Evolutionary conservation across 2,329 filamentous ascomycete genomes (phyloP).

Genomic region (Waltergamsia citrina): DNA sequence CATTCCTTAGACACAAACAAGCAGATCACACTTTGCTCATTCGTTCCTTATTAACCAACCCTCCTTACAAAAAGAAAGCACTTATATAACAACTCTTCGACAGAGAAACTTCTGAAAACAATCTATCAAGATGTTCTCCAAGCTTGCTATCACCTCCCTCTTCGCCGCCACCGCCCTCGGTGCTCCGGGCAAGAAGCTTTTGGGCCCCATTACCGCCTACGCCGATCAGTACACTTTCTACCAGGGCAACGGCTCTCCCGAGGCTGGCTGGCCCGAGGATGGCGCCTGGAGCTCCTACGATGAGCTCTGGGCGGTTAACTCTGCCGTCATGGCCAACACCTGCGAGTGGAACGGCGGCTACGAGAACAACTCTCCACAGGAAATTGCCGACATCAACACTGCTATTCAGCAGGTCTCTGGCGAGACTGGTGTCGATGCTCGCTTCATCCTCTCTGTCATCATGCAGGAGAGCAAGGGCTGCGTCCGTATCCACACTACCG

Average conservation of each 20-base stretch:
- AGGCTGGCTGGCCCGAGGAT: conserved; percentile 11
- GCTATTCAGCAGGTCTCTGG: conserved; percentile 8
- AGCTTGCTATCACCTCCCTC: neutral
- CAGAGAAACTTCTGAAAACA: neutral
- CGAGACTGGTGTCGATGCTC: conserved; percentile 7
- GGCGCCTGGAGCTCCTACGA: conserved; percentile 7
- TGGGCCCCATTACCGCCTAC: conserved; percentile 1
- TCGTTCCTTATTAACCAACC: neutral
- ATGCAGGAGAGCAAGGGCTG: conserved; percentile 17
- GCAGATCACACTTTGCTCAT: no score
- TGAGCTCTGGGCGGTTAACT: conserved; percentile 9
- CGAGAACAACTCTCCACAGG: conserved; percentile 7
- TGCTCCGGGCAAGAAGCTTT: conserved; percentile 1
- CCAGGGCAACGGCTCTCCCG: conserved; percentile 10
- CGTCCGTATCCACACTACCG: conserved; percentile 8
- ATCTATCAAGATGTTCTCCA: conserved; percentile 2
- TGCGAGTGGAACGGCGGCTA: conserved; percentile 10
- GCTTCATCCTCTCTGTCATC: conserved; percentile 17
- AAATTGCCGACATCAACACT: conserved; percentile 7
- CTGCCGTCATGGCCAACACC: conserved; percentile 6
- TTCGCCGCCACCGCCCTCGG: conserved; percentile 4
- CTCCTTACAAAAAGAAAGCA: neutral
- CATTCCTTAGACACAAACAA: no score
- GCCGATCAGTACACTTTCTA: conserved; percentile 11
- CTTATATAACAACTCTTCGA: neutral